Base-by-base conservation (phyloP, 2,329 filamentous ascomycete species). In the Beauveria sp. region DNA sequence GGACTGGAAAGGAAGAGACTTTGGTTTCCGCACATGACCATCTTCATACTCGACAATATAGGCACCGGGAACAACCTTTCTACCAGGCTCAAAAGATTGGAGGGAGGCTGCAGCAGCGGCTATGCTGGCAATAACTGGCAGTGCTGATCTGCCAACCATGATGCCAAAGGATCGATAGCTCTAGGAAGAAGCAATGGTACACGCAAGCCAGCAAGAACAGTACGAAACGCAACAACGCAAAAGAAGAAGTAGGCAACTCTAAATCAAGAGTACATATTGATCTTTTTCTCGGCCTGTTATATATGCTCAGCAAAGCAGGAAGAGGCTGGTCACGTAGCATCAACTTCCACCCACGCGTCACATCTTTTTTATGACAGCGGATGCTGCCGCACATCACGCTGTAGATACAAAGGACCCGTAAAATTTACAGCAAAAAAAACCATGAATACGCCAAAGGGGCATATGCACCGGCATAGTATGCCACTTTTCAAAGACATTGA, bases 21-120 rank as follows among this genome's bases (percentile, higher is more conserved):
- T 20, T 47, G 22, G 9, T 45, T 30, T 3, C 10, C 24, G 3
- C 34, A 47, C 43, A 30, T 56, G 30, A n/a, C 46, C 49, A 6
- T 58, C 28, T 46, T 55, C 51, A 42, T 51, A 42, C 38, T 62
- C 57, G n/a, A 42, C 9, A 24, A 59, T 47, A 20, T 49, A 52
- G 20, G 43, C 10, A 40, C 61, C 34, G 28, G 63, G n/a, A 18
- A 49, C 24, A 20, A 20, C 28, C 16, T 45, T 46, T 14, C 42
- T 14, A 14, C 50, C 50, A 9, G 30, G 22, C 16, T 50, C 18
- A 20, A n/a, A 50, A 4, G 55, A 46, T 8, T 30, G 8, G 5
- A 49, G 30, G 14, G 46, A 26, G 16, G 46, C 22, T 22, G 55
- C 30, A n/a, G 20, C 55, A n/a, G 22, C 34, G 16, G 30, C 40